phyloP scores from a whole-genome alignment of 75 land plant species.

The Sequoiadendron giganteum region DNA sequence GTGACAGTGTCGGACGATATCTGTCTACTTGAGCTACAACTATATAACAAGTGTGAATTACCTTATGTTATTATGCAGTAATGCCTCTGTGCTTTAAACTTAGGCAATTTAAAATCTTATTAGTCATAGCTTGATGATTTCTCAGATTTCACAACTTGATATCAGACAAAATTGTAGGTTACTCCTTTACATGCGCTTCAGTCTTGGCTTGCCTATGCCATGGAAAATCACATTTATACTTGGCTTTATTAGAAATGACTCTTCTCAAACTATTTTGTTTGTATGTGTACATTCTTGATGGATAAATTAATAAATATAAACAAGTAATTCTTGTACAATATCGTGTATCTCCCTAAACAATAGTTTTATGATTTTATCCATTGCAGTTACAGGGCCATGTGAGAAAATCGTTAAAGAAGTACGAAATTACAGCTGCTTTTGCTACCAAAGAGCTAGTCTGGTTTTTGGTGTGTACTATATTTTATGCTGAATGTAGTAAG shows the following conservation, averaged over 20 bases:
- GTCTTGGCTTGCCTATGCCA: neutral
- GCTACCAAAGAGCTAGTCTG: constrained; percentile 67
- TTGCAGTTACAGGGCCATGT: constrained; percentile 49
- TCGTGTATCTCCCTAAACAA: neutral
- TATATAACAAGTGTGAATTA: neutral
- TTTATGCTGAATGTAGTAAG: neutral
- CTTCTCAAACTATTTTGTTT: neutral
- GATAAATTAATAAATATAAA: neutral
- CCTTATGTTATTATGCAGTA: neutral
- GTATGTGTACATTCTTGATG: neutral
- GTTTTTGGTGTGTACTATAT: constrained; percentile 52
- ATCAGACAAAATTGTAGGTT: neutral
- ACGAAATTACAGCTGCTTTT: constrained; percentile 46
- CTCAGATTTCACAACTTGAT: neutral
- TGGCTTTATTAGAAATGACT: neutral
- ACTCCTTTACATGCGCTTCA: neutral
- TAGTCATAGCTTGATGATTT: neutral
- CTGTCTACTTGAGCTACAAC: too few species aligned
- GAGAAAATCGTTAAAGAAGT: constrained; percentile 30
- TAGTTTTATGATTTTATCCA: neutral
- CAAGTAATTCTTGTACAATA: neutral
- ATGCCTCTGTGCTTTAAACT: neutral
- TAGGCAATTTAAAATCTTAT: neutral
- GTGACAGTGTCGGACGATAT: neutral
- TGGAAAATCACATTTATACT: neutral